Evolutionary conservation across 371 early-diverging fungal species (phyloP).

Genomic region (Umbelopsis sp.): DNA sequence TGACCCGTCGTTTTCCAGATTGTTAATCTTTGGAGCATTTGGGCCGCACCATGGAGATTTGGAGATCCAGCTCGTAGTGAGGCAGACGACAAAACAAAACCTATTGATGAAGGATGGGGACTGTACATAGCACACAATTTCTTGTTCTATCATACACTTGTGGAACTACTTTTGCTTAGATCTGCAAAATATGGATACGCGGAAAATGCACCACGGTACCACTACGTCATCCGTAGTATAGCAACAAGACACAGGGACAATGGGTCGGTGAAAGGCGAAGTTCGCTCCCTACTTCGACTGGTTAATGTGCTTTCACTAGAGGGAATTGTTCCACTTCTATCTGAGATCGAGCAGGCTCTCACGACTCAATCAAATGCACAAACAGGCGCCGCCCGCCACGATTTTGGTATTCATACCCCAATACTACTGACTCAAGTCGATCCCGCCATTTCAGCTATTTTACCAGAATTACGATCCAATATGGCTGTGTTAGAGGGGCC

Average conservation of each 20-base stretch:
- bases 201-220: not conserved
- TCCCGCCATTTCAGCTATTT: not conserved
- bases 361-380: not conserved
- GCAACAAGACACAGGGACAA: conserved; percentile 3
- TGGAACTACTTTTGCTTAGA: not conserved
- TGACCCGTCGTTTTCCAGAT: not conserved
- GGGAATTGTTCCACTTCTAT: not conserved
- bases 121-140: not conserved
- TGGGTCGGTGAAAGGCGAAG: not conserved
- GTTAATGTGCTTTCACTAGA: not conserved
- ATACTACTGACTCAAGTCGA: not conserved
- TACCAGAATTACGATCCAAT: not conserved
- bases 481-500: not conserved
- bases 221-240: not conserved
- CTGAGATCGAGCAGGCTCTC: not conserved
- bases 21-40: conserved; percentile 4
- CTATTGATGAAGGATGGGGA: conserved; percentile 12
- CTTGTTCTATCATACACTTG: not conserved
- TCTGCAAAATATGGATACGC: not conserved
- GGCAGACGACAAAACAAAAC: conserved; percentile 1
- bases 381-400: not conserved
- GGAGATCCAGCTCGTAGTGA: conserved; percentile 6
- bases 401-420: not conserved
- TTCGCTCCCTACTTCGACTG: not conserved
- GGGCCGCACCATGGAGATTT: conserved; percentile 9